These are phyloP conservation scores for Backusella mclennaniae DNA, from an alignment of 192 early-diverging fungal genomes.

Conservation along the genomic window DNA sequence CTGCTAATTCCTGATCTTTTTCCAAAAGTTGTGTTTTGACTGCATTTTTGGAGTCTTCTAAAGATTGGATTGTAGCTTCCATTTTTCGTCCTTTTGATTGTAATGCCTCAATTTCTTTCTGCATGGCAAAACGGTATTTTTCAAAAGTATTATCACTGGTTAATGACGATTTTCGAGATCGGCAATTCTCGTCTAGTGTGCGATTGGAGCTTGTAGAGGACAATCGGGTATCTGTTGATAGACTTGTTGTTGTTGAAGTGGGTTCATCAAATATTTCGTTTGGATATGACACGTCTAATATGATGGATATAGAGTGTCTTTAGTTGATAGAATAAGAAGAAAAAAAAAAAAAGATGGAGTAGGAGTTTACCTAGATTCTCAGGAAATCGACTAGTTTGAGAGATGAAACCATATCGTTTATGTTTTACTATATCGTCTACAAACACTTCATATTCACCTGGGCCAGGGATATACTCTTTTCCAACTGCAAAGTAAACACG, in stretches of 20 bases:
- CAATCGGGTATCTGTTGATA: conserved; percentile 10
- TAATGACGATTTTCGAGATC: not conserved
- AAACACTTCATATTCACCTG: conserved; percentile 26
- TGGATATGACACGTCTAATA: not conserved
- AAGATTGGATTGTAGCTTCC: conserved; percentile 8
- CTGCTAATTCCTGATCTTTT: conserved; percentile 25
- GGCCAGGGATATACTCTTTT: conserved; percentile 30
- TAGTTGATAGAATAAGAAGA: not conserved
- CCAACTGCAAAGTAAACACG: conserved; percentile 2
- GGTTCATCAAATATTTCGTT: not conserved
- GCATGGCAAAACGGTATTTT: conserved; percentile 20
- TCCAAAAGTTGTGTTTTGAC: not conserved
- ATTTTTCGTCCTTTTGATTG: conserved; percentile 23
- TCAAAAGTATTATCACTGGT: conserved; percentile 10
- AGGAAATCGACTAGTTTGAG: conserved; percentile 6
- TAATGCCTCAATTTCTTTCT: conserved; percentile 22
- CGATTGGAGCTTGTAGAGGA: conserved; percentile 13
- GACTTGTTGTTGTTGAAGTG: conserved; percentile 2
- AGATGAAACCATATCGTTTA: conserved; percentile 12
- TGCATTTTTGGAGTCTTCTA: conserved; percentile 12
- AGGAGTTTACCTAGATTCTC: conserved; percentile 4
- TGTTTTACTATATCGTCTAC: not conserved
- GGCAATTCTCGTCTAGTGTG: not conserved
- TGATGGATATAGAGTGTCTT: too few relatives aligned
- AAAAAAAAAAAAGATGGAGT: not conserved